Percentiles rank a stretch among this genome's conserved stretches.
Conservation (phyloP, 148 eudicot species). For the Suaeda aralocaspica region DNA sequence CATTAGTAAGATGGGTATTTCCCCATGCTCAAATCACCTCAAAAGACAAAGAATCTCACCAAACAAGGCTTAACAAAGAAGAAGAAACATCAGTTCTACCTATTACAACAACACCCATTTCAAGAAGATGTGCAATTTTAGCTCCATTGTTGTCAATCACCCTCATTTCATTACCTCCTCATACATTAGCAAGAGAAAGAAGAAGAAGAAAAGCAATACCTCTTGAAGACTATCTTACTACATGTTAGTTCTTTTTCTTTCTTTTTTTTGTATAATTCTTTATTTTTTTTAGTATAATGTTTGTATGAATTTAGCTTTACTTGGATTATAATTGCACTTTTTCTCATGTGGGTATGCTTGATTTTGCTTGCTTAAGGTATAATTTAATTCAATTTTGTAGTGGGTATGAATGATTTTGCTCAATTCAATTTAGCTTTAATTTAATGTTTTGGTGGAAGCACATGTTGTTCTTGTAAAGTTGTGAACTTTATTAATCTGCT, state of each 20-base stretch:
- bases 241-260: slow-evolving; percentile 37
- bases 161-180: slow-evolving; percentile 33
- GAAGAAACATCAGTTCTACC: neutral
- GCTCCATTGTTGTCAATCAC: slow-evolving; percentile 39
- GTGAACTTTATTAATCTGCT: slow-evolving; percentile 11
- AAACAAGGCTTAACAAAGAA: slow-evolving; percentile 8
- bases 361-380: neutral
- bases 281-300: neutral
- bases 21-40: slow-evolving; percentile 16
- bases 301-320: neutral
- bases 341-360: slow-evolving; percentile 19
- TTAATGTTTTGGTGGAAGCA: slow-evolving; percentile 1
- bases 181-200: slow-evolving; percentile 67
- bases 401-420: neutral
- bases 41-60: slow-evolving; percentile 20
- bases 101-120: slow-evolving; percentile 33
- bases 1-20: slow-evolving; percentile 20
- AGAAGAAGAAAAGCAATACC: slow-evolving; percentile 60
- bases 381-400: neutral
- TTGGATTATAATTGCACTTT: neutral
- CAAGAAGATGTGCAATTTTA: slow-evolving; percentile 56
- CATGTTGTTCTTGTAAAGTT: neutral
- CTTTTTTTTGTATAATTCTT: neutral
- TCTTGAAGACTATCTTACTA: slow-evolving; percentile 69
- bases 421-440: neutral